Evolutionary conservation across 441 rosid genomes (phyloP).

Genomic region (Aquilaria agallochum): DNA sequence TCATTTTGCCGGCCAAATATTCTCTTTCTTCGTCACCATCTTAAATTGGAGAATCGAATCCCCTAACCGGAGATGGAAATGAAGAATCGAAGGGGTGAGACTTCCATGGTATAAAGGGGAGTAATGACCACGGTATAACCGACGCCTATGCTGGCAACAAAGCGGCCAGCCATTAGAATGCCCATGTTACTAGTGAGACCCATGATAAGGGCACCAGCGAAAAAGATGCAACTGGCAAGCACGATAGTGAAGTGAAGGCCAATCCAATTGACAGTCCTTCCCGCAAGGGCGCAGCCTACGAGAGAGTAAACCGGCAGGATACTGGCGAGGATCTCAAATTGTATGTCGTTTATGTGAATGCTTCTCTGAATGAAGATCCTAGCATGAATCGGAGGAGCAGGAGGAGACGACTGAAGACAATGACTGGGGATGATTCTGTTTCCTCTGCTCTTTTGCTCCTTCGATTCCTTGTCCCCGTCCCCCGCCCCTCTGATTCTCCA

Average conservation of each 20-base stretch:
- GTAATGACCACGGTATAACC: constrained; percentile 57
- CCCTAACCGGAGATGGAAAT: too few relatives aligned
- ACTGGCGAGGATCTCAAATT: constrained; percentile 47
- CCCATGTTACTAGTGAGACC: constrained; percentile 43
- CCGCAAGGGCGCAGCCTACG: constrained; percentile 47
- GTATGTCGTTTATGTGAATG: constrained; percentile 27
- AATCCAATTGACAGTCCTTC: constrained; percentile 48
- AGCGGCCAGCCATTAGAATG: constrained; percentile 41
- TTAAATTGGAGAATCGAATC: too few relatives aligned
- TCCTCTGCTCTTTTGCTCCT: too few relatives aligned
- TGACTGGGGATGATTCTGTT: too few relatives aligned
- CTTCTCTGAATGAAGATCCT: constrained; percentile 32
- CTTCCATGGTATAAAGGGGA: constrained; percentile 42
- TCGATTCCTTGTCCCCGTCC: too few relatives aligned
- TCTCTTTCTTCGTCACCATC: too few relatives aligned
- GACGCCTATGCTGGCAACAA: constrained; percentile 51
- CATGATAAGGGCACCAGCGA: constrained; percentile 51
- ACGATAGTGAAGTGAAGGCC: constrained; percentile 55
- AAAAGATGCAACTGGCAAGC: constrained; percentile 42
- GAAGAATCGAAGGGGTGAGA: constrained; percentile 26
- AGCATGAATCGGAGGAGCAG: constrained; percentile 12
- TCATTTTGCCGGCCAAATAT: too few relatives aligned
- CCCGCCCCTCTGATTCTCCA: too few relatives aligned
- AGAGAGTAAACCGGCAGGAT: constrained; percentile 45
- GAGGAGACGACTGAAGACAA: too few relatives aligned